Base-by-base conservation (phyloP, 1,284 basidiomycete species). In the Boletellus deceptivus region DNA sequence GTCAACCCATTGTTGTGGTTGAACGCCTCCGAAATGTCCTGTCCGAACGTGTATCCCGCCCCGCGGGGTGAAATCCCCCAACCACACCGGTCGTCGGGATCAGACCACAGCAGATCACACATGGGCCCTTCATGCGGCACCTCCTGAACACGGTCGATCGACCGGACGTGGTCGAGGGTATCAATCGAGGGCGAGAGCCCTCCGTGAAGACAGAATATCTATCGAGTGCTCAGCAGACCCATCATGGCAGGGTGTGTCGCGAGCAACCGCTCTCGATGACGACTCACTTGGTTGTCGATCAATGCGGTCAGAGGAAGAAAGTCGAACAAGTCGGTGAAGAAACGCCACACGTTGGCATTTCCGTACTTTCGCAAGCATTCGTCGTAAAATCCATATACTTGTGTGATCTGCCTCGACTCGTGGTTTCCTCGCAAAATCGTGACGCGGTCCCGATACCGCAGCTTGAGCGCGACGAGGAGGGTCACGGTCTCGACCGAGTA, bases 351-450 rank as follows among this genome's bases (percentile, higher is more conserved):
- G 69, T 98, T 99, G 64, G 95, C 95, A 73, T 98, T 98, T 52
- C 97, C 97, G 75, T 99, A 99, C 78, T 99, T 99, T 69, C 97
- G 86, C 65, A 98, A 80, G 68, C 96, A 99, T 74, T 99, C 96
- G 78, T 99, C 96, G 75, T 99, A 99, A 71, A 99, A 99, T 31
- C 96, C 96, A 68, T 99, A 99, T 14, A 99, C 96, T 74, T 99
- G 96, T 29, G 97, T 99, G 77, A 99, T 99, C 79, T 99, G 96
- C 66, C 96, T 83, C 55, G 91, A 94, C 75, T 99, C 97, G 80
- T 99, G 96, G 73, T 99, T 99, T 35, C 96, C 96, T 55, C 96
- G 89, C 45, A 99, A 80, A 70, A 99, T 98, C 55, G 97, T 99
- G 60, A 99, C 93, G 48, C 97, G 90, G 74, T 99, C 96, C 57